Evolutionary conservation across 1,284 basidiomycete genomes (phyloP), one percentile per base, ranked within the genome.

Genomic region (Leccinum pallidistipes): DNA sequence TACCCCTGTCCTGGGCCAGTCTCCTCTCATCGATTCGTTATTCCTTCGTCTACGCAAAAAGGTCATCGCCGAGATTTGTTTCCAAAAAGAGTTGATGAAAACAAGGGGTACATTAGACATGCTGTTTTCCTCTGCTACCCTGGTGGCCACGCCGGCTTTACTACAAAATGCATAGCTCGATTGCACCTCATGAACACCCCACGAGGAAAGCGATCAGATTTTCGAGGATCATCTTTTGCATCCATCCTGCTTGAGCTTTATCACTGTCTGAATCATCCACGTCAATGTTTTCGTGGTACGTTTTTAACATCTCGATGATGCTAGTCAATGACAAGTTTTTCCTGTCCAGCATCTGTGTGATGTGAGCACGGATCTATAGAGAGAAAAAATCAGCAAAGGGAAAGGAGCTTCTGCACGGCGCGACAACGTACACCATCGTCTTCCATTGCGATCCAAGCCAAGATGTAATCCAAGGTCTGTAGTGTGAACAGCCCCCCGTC

Each of bases 391-490:
- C 47, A 68, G 68, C 40, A 45, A 59, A 18, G 18, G 3, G n/a
- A 45, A 45, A 11, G 49, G 43, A 27, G 11, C 31, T 36, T n/a
- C 24, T 16, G 38, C 51, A 54, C 10, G 5, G 12, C 34, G 36
- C 52, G 56, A 43, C 36, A 36, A 64, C 91, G 63, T 77, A 96
- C 95, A 34, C 95, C 97, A 69, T 99, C 97, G 69, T 99, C 97
- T 77, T 99, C 97, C 95, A 98, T 97, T 61, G 87, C 85, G 31
- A 98, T 77, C 97, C 97, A 99, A 1, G 92, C 95, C 31, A 98
- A 76, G 56, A 98, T 89, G 65, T 96, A 97, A 76, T 98, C 97
- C 24, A 93, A 85, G 16, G 90, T 91, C 71, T 99, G 97, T 10
- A 99, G 76, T 1, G 90, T 91, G 72, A 92, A 96, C 38, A 98